phyloP scores from a whole-genome alignment of 2,329 filamentous ascomycete genomes.

The Pseudogymnoascus sp. region DNA sequence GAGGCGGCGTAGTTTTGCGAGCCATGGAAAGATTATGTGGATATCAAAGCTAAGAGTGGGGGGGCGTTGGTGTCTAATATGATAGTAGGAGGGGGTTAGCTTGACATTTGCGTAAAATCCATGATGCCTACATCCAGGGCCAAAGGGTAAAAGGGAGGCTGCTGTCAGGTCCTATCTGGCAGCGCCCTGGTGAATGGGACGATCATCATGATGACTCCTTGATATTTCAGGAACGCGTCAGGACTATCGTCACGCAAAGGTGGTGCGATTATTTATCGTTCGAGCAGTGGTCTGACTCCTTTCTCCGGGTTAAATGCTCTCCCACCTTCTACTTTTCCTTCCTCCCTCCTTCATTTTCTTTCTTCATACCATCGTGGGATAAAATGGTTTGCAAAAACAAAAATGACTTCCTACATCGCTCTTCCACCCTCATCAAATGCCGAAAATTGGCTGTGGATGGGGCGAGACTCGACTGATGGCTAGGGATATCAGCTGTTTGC shows the following conservation, averaged over 20 bases:
- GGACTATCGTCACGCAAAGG: neutral
- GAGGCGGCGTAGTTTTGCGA: neutral
- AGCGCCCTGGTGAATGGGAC: neutral
- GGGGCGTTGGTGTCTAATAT: neutral
- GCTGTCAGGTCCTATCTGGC: neutral
- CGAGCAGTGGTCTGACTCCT: neutral
- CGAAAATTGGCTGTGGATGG: too few relatives aligned
- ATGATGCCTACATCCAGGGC: neutral
- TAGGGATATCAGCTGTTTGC: too few relatives aligned
- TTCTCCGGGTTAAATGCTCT: neutral
- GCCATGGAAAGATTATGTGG: neutral
- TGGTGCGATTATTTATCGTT: neutral
- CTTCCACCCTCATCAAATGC: too few relatives aligned
- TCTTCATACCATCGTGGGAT: neutral
- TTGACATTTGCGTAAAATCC: neutral
- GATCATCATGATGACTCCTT: neutral
- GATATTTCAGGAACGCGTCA: neutral
- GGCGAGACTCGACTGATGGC: too few relatives aligned
- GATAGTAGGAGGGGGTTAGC: neutral
- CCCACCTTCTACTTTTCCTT: neutral
- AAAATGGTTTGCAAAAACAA: too few relatives aligned
- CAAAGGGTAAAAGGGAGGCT: neutral
- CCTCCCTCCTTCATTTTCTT: neutral
- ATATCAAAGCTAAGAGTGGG: neutral
- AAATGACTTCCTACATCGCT: too few relatives aligned